A percentile compares a stretch with the other conserved stretches of the same genome.
Evolutionary conservation across 1,139 yeast genomes (phyloP).

Genomic region (Meyerozyma smithsonii): DNA sequence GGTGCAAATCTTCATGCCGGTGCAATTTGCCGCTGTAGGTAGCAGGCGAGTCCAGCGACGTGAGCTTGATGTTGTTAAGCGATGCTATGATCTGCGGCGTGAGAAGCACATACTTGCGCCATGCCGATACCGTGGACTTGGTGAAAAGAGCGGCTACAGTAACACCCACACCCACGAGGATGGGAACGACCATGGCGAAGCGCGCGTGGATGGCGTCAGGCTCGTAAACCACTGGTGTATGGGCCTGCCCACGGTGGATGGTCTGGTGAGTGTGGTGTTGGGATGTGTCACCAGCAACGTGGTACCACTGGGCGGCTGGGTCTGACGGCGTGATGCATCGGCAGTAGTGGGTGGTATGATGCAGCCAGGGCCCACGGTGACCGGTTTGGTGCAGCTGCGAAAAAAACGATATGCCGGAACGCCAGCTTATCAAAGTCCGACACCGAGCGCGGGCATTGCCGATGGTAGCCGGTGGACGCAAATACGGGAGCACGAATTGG

Average conservation of each 20-base stretch:
- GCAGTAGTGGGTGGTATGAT: no score
- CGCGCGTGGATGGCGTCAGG: no score
- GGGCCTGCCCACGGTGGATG: no score
- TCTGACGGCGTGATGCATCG: no score
- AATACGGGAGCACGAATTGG: no score
- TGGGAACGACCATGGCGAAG: constrained; percentile 42
- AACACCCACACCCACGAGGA: constrained; percentile 53
- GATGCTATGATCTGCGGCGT: constrained; percentile 56
- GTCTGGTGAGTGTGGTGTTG: no score
- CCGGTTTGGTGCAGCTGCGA: no score
- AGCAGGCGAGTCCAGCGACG: constrained; percentile 11
- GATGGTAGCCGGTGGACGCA: not conserved
- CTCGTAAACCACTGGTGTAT: no score
- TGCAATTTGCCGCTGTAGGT: constrained; percentile 12
- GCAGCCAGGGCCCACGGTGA: no score
- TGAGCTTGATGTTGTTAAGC: constrained; percentile 38
- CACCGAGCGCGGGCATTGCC: constrained; percentile 2
- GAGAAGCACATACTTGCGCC: constrained; percentile 35
- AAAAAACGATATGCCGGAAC: not conserved
- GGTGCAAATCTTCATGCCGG: constrained; percentile 17
- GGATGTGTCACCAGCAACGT: no score
- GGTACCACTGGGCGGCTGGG: no score
- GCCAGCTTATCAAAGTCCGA: constrained; percentile 2
- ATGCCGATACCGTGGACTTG: constrained; percentile 46
- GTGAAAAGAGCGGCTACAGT: constrained; percentile 50